Percentiles rank a stretch among this genome's conserved stretches.
phyloP scores from a whole-genome alignment of 345 rosid genomes.

The Lumnitzera racemosa region DNA sequence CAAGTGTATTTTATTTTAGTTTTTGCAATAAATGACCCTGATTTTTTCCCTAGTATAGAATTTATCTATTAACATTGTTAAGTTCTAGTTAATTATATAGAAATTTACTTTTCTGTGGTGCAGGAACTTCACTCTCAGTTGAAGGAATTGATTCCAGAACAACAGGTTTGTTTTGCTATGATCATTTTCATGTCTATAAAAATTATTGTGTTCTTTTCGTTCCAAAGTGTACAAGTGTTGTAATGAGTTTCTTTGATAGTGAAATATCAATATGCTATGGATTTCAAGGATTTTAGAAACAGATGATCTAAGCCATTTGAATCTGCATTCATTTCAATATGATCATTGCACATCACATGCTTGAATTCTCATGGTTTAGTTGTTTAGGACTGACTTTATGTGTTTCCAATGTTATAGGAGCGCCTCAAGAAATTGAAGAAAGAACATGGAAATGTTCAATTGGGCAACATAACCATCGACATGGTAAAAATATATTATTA shows the following conservation, averaged over 20 bases:
- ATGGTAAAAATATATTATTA: constrained; percentile 42
- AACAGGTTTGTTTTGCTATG: constrained; percentile 48
- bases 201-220: too few relatives aligned
- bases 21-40: neutral
- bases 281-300: neutral
- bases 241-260: too few relatives aligned
- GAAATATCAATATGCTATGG: neutral
- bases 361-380: neutral
- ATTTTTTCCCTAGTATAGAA: neutral
- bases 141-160: constrained; percentile 87
- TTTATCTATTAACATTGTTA: neutral
- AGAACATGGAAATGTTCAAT: constrained; percentile 81
- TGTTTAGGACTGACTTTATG: neutral
- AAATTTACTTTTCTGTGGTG: constrained; percentile 3
- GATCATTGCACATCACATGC: neutral
- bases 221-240: too few relatives aligned
- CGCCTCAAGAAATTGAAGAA: constrained; percentile 81
- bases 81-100: too few relatives aligned
- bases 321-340: neutral
- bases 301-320: neutral
- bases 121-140: constrained; percentile 92
- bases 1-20: neutral
- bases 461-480: constrained; percentile 88
- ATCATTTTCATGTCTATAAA: too few relatives aligned
- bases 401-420: constrained; percentile 36